Percentiles rank a stretch among this genome's conserved stretches.
Conservation (phyloP, 441 rosid genomes). For the Bruguiera hainesii region DNA sequence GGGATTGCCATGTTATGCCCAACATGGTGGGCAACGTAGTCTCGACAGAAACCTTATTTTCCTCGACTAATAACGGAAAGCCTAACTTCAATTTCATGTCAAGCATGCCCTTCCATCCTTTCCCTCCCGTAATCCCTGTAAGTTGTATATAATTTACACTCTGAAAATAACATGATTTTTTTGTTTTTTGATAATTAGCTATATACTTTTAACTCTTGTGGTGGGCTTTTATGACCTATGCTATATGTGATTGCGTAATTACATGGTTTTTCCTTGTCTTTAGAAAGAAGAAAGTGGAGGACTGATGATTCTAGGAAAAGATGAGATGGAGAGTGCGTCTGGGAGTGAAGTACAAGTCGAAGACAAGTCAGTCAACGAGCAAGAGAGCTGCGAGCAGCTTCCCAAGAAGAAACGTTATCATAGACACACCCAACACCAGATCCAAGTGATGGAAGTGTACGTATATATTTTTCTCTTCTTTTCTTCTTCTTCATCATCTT, state of each 20-base stretch:
- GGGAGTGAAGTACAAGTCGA: constrained; percentile 62
- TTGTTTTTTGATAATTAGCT: not conserved
- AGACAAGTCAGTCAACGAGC: constrained; percentile 67
- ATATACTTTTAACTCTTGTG: too few relatives aligned
- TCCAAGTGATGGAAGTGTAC: constrained; percentile 96
- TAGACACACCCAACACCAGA: constrained; percentile 85
- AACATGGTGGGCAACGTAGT: constrained; percentile 55
- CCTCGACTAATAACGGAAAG: constrained; percentile 54
- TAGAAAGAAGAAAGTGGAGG: constrained; percentile 66
- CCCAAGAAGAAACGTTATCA: constrained; percentile 84
- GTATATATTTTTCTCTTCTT: not conserved
- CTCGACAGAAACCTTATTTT: constrained; percentile 51
- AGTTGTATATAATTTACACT: constrained; percentile 10
- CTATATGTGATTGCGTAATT: not conserved
- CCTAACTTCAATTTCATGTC: constrained; percentile 76
- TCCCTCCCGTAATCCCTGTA: constrained; percentile 58
- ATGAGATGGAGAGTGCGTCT: constrained; percentile 81
- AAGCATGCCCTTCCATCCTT: constrained; percentile 44
- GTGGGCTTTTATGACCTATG: not conserved
- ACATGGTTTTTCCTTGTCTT: not conserved
- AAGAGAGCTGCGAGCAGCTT: constrained; percentile 42
- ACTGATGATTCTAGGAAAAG: constrained; percentile 50
- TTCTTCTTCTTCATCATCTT: not conserved
- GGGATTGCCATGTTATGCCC: constrained; percentile 65
- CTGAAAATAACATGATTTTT: not conserved